Base-by-base conservation (phyloP, 768 basidiomycete species). In the Termitomyces sp. region DNA sequence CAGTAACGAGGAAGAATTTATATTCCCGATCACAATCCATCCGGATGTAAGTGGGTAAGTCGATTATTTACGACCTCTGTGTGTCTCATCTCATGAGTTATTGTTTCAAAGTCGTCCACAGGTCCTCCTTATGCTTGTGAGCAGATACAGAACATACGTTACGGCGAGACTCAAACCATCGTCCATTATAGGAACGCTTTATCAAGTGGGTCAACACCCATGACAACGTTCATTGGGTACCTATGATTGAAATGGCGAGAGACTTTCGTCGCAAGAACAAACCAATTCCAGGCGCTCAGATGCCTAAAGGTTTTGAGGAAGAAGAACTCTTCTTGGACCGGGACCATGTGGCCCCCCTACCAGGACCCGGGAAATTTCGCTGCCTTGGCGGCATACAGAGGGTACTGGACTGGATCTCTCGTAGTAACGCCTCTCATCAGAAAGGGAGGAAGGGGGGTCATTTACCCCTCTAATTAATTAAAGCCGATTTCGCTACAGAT, bases 11-110 rank as follows among this genome's bases (percentile, higher is more conserved):
- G 79, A 82, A 63, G 78, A 82, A 68, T 86, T 87, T 58, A 79
- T 86, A n/a, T 87, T 89, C 55, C 88, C 88, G 0, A 81, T 91
- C 58, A 90, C 89, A 2, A 88, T 92, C 43, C 89, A 91, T 64
- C 89, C 89, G 1, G 88, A 91, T 64, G 87, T 88, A 26, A 84
- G 84, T 66, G 87, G 87, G 80, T 63, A 10, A 55, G 59, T 81
- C 70, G 64, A 81, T 23, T 18, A 26, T 58, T 49, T 23, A 23
- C 4, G 1, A 30, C 54, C 55, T 30, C 18, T 3, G 36, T 35
- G 9, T 23, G 6, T 28, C 30, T 56, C 23, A 38, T 40, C 23
- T 50, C 2, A 36, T 28, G 8, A 16, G 30, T 18, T 14, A 2
- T n/a, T 10, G 6, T 38, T n/a, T 2, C 28, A 32, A 56, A 85